A percentile compares a stretch with the other conserved stretches of the same genome.
These are phyloP conservation scores for Tremella yokohamensis DNA, from an alignment of 768 basidiomycete species.

Conservation along the genomic window DNA sequence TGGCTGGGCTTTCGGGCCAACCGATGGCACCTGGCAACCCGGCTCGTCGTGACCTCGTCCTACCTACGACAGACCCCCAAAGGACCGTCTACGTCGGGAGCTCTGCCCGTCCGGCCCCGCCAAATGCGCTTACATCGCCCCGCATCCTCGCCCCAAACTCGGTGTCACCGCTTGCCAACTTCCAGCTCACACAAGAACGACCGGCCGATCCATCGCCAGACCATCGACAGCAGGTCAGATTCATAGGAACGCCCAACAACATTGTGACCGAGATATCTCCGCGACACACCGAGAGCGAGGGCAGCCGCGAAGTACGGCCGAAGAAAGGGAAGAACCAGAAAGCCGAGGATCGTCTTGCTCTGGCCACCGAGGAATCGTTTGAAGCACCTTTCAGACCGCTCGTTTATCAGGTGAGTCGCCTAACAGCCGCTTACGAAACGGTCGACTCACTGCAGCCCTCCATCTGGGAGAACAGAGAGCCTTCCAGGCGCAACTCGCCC, in stretches of 20 bases:
- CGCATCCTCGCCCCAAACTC: too few species aligned
- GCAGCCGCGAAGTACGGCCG: not conserved
- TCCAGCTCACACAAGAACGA: too few species aligned
- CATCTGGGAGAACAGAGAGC: constrained; percentile 41
- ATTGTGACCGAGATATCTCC: too few species aligned
- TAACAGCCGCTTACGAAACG: not conserved
- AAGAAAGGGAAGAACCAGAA: constrained; percentile 26
- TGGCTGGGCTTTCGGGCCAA: constrained; percentile 18
- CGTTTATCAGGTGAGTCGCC: constrained; percentile 27
- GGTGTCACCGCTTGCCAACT: too few species aligned
- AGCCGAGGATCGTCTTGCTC: constrained; percentile 27
- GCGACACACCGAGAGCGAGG: not conserved
- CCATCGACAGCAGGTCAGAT: constrained; percentile 3
- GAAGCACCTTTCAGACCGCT: constrained; percentile 41
- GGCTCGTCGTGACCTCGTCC: too few species aligned
- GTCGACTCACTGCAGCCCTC: constrained; percentile 16
- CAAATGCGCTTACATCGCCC: too few species aligned
- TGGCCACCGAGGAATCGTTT: constrained; percentile 27
- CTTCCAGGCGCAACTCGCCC: constrained; percentile 28
- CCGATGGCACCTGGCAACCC: too few species aligned
- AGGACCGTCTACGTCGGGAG: too few species aligned
- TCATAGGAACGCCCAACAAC: not conserved
- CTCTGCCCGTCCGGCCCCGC: too few species aligned
- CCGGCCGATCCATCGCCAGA: not conserved
- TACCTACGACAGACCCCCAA: too few species aligned